Evolutionary conservation across 352 stramenopile species (phyloP), one percentile per base, ranked within the genome.

Genomic region (Pythium plurisporium): DNA sequence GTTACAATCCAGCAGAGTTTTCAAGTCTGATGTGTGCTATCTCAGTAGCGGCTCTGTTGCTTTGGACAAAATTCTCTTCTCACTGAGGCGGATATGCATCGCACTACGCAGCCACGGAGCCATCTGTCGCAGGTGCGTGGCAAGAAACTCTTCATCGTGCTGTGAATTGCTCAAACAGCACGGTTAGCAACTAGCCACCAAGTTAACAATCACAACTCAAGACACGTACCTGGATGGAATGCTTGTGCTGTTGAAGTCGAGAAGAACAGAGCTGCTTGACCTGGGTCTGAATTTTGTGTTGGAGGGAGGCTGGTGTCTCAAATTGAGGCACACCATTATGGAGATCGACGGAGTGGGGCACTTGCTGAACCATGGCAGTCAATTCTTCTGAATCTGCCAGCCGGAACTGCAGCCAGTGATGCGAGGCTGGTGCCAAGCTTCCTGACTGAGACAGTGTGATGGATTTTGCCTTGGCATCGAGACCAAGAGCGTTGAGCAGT

Each of bases 21-120:
- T n/a, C n/a, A n/a, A n/a, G n/a, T n/a, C n/a, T n/a, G n/a, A n/a
- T n/a, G n/a, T n/a, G n/a, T n/a, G n/a, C n/a, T n/a, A n/a, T n/a
- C n/a, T n/a, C n/a, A n/a, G 8, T 34, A 17, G 19, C 12, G 30
- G 30, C 17, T 26, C 42, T 7, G 63, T 56, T 7, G 52, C 67
- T 17, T 71, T 70, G n/a, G 20, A 22, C 4, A 79, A 45, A 27
- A 69, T 70, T 3, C 53, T 55, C 50, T 92, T 92, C 62, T 92
- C 78, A 33, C 73, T 68, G 54, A 86, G 83, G 55, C 82, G 80
- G 48, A 89, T 61, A 44, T 89, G 67, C 40, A 92, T 52, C 31
- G 78, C 87, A 19, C 74, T 82, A 27, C 71, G 73, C 36, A 89
- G 67, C 82, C 78, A 92, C 17, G 64, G 47, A 10, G 79, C 78